Percentiles rank a stretch among this genome's conserved stretches.
Evolutionary conservation across 306 rosid genomes (phyloP).

Genomic region (Rubus idaeus): DNA sequence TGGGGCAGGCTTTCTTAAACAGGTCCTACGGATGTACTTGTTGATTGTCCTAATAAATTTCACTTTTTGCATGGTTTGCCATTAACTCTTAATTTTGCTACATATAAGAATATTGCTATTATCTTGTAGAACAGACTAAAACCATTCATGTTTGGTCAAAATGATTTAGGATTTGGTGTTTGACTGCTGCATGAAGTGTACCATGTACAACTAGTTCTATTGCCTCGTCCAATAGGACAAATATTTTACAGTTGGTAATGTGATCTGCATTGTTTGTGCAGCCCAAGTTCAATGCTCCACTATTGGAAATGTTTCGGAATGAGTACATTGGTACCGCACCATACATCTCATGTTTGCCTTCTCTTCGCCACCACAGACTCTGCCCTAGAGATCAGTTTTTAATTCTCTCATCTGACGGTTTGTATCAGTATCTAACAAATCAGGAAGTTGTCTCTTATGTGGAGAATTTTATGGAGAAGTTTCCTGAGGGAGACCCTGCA

Average conservation of each 20-base stretch:
- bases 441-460: conserved; percentile 95
- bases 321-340: conserved; percentile 94
- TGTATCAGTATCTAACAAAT: conserved; percentile 91
- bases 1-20: conserved; percentile 96
- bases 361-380: conserved; percentile 83
- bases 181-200: not conserved
- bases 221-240: conserved; percentile 1
- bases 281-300: conserved; percentile 91
- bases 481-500: conserved; percentile 99
- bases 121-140: not conserved
- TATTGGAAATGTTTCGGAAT: conserved; percentile 93
- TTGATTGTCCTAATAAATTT: not conserved
- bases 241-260: conserved; percentile 14
- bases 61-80: conserved; percentile 14
- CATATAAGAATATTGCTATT: too few species aligned
- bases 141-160: not conserved
- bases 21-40: conserved; percentile 49
- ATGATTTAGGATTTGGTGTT: not conserved
- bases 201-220: not conserved
- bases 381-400: conserved; percentile 87
- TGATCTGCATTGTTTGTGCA: conserved; percentile 46
- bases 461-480: conserved; percentile 94
- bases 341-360: conserved; percentile 89
- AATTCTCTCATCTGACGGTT: conserved; percentile 95
- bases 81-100: not conserved